A percentile compares a stretch with the other conserved stretches of the same genome.
These are phyloP conservation scores for Umbilicus rupestris DNA, from an alignment of 164 flowering plant species.

Conservation along the genomic window DNA sequence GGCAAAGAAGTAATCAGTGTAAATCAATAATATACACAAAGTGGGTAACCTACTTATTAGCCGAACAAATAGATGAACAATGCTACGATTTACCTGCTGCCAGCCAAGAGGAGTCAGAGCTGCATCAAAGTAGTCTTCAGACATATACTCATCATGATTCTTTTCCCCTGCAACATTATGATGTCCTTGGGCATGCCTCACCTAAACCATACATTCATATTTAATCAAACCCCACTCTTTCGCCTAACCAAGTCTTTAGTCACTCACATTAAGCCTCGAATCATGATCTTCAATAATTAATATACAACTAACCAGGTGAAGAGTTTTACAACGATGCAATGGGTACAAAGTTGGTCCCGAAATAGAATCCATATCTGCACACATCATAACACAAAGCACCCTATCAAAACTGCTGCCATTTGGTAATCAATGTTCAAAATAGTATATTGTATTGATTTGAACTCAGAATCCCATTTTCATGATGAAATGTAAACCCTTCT, in stretches of 20 bases:
- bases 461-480: not conserved
- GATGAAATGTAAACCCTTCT: not conserved
- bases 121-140: conserved; percentile 58
- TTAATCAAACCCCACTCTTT: not conserved
- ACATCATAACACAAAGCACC: not conserved
- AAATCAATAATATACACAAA: not conserved
- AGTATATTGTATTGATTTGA: not conserved
- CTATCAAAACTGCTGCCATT: not conserved
- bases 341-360: conserved; percentile 42
- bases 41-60: not conserved
- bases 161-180: conserved; percentile 74
- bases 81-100: conserved; percentile 39
- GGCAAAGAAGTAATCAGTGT: not conserved
- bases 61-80: not conserved
- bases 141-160: conserved; percentile 45
- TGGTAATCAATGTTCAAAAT: not conserved
- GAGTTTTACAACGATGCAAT: conserved; percentile 53
- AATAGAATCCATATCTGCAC: conserved; percentile 39
- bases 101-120: conserved; percentile 54
- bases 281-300: not conserved
- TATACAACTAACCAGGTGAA: conserved; percentile 47
- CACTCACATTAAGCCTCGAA: no score
- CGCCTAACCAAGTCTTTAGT: no score
- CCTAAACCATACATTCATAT: conserved; percentile 25
- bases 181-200: conserved; percentile 72